Evolutionary conservation across 148 eudicot species (phyloP).

Genomic region (Pharnaceum exiguum): DNA sequence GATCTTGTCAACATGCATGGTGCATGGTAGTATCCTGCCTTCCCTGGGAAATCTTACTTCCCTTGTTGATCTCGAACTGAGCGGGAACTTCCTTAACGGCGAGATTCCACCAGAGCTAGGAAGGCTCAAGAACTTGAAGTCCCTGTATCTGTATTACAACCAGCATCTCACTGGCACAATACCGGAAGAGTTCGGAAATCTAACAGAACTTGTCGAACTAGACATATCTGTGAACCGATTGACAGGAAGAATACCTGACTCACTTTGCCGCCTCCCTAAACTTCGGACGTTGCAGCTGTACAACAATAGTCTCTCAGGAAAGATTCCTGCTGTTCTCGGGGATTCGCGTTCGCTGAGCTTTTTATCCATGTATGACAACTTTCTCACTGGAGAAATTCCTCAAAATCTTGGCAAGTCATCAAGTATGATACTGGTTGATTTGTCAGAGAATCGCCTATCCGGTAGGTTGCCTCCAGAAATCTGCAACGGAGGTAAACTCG

Average conservation of each 20-base stretch:
- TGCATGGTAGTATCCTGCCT: conserved; percentile 50
- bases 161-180: conserved; percentile 46
- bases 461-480: conserved; percentile 55
- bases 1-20: conserved; percentile 53
- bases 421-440: conserved; percentile 46
- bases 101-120: conserved; percentile 57
- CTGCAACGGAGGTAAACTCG: conserved; percentile 66
- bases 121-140: conserved; percentile 44
- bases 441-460: conserved; percentile 67
- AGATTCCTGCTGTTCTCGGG: conserved; percentile 49
- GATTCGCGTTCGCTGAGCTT: conserved; percentile 48
- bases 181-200: conserved; percentile 81
- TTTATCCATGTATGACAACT: conserved; percentile 67
- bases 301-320: conserved; percentile 78
- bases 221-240: conserved; percentile 83
- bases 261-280: conserved; percentile 61
- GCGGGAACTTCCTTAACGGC: conserved; percentile 59
- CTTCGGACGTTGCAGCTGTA: conserved; percentile 63
- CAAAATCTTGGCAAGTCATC: conserved; percentile 60
- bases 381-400: conserved; percentile 76
- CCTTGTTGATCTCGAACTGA: conserved; percentile 72
- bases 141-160: conserved; percentile 76
- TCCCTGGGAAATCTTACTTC: conserved; percentile 72
- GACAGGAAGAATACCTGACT: conserved; percentile 56
- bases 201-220: conserved; percentile 53